Percentiles rank a stretch among this genome's conserved stretches.
phyloP scores from a whole-genome alignment of 139 green algal genomes.

The Tetradesmus lagerheimii region DNA sequence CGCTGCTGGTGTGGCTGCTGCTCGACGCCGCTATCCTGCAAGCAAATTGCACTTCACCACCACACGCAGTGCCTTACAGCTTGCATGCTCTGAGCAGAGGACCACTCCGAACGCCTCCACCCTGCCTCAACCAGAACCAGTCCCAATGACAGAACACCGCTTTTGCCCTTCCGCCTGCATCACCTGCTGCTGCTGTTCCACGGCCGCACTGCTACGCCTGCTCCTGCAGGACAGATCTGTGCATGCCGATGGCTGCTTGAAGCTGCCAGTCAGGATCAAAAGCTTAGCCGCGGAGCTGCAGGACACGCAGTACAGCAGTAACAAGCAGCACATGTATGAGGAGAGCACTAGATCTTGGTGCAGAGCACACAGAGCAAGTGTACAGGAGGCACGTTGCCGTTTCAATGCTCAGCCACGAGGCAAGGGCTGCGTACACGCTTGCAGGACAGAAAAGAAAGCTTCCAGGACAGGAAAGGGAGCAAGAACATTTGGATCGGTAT shows the following conservation, averaged over 20 bases:
- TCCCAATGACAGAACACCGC: neutral
- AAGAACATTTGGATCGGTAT: too few species aligned
- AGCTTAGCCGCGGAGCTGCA: constrained; percentile 5
- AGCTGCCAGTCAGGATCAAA: neutral
- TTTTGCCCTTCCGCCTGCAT: neutral
- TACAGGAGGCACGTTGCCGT: neutral
- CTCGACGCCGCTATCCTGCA: neutral
- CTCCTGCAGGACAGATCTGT: neutral
- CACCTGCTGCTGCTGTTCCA: neutral
- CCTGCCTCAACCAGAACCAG: neutral
- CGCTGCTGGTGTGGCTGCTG: constrained; percentile 17
- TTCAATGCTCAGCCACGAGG: too few species aligned
- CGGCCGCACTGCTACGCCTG: neutral
- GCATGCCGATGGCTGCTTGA: neutral
- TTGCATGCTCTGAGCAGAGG: too few species aligned
- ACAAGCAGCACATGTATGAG: neutral
- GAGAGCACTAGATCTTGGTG: neutral
- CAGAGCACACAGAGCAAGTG: neutral
- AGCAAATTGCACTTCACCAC: neutral
- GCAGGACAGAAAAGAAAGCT: neutral
- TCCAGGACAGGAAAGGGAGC: neutral
- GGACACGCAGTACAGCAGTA: neutral
- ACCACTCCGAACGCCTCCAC: too few species aligned
- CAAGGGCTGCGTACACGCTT: too few species aligned
- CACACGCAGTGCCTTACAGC: neutral